These are phyloP conservation scores for Hemileia vastatrix DNA, from an alignment of 1,284 basidiomycete genomes.

Conservation along the genomic window DNA sequence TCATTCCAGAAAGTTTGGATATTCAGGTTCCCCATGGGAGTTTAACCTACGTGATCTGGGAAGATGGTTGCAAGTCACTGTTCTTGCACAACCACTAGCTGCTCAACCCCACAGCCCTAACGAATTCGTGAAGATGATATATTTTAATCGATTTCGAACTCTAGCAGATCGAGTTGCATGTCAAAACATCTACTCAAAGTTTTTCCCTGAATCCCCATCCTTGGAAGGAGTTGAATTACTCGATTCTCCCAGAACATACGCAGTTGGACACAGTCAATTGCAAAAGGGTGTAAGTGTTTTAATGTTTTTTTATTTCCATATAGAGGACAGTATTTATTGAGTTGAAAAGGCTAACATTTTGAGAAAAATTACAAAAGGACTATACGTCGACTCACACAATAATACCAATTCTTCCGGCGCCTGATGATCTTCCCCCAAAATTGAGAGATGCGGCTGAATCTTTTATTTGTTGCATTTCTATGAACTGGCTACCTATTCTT, in stretches of 20 bases:
- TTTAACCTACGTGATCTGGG: slow-evolving; percentile 95
- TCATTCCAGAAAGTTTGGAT: slow-evolving; percentile 60
- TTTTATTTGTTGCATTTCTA: slow-evolving; percentile 61
- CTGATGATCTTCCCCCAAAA: slow-evolving; percentile 1
- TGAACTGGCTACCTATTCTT: slow-evolving; percentile 80
- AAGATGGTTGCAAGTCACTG: slow-evolving; percentile 57
- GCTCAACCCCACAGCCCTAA: slow-evolving; percentile 51
- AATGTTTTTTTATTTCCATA: too few species aligned
- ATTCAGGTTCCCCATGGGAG: slow-evolving; percentile 90
- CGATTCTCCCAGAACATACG: slow-evolving; percentile 13
- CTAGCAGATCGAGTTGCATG: slow-evolving; percentile 58
- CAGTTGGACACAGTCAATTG: slow-evolving; percentile 18
- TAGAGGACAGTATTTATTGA: too few species aligned
- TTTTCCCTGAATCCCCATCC: slow-evolving; percentile 50
- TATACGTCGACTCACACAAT: too few species aligned
- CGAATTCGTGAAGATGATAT: slow-evolving; percentile 61
- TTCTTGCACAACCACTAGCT: slow-evolving; percentile 46
- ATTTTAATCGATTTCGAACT: slow-evolving; percentile 77
- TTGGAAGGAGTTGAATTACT: slow-evolving; percentile 32
- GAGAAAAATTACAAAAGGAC: too few species aligned
- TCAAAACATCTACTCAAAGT: slow-evolving; percentile 54
- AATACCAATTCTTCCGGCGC: too few species aligned
- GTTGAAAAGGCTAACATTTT: too few species aligned
- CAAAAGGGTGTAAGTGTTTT: too few species aligned
- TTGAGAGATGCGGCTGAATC: slow-evolving; percentile 55